Conservation (phyloP, 306 rosid species). For the Acmispon strigosus region DNA sequence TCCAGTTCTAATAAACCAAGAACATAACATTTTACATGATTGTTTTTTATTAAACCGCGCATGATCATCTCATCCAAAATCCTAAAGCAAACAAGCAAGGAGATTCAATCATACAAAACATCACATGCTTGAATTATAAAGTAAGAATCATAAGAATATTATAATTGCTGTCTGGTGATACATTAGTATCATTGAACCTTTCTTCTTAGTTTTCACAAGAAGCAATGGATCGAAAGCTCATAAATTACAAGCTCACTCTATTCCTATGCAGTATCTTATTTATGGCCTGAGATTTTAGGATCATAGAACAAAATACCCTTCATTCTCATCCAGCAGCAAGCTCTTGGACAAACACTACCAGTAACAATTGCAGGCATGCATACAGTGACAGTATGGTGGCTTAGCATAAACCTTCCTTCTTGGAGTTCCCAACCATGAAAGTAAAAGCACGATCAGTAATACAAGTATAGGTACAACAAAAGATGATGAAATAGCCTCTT, state of each 20-base stretch:
- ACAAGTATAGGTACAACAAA: slow-evolving; percentile 32
- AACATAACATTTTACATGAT: neutral
- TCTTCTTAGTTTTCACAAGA: neutral
- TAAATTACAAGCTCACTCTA: neutral
- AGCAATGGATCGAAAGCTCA: neutral
- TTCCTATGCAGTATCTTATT: neutral
- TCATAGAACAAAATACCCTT: slow-evolving; percentile 3
- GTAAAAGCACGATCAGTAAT: slow-evolving; percentile 33
- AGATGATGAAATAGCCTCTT: slow-evolving; percentile 1
- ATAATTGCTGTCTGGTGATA: neutral
- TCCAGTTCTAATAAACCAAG: neutral
- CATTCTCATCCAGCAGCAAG: neutral
- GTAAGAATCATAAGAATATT: neutral
- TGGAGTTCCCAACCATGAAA: slow-evolving; percentile 33
- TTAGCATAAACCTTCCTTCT: neutral
- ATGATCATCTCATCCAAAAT: neutral
- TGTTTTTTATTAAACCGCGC: neutral
- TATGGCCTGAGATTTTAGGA: neutral
- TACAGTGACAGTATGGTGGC: slow-evolving; percentile 28
- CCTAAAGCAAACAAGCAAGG: slow-evolving; percentile 2
- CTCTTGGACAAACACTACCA: neutral
- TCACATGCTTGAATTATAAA: neutral
- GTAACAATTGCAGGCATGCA: slow-evolving; percentile 41
- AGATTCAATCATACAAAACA: neutral
- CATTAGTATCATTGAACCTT: neutral